Evolutionary conservation across 306 rosid genomes (phyloP).

Genomic region (Vicia sativa): DNA sequence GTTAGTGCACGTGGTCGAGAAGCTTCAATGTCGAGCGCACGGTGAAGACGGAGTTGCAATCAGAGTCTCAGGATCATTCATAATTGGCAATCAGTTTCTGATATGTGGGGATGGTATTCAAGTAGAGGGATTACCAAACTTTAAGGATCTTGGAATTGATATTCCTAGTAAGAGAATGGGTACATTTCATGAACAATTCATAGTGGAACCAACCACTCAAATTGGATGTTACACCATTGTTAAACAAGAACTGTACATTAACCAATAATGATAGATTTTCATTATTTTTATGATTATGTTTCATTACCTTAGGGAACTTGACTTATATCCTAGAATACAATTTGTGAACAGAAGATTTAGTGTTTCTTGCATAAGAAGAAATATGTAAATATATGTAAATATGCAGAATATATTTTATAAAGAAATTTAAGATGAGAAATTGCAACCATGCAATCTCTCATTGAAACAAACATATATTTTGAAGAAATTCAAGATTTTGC

Average conservation of each 20-base stretch:
- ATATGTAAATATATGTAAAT: no score
- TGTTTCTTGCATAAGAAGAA: no score
- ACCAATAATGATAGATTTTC: constrained; percentile 43
- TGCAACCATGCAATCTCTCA: no score
- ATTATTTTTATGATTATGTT: not conserved
- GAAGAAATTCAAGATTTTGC: no score
- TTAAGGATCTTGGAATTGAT: constrained; percentile 85
- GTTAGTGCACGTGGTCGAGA: constrained; percentile 90
- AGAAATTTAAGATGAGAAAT: no score
- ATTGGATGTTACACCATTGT: constrained; percentile 80
- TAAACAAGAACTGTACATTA: constrained; percentile 83
- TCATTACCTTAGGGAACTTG: no score
- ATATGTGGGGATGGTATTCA: constrained; percentile 97
- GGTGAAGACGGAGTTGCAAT: constrained; percentile 84
- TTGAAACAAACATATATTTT: no score
- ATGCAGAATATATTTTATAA: no score
- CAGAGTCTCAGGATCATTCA: constrained; percentile 87
- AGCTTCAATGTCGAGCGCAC: constrained; percentile 79
- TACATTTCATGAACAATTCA: constrained; percentile 82
- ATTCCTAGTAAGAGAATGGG: constrained; percentile 82
- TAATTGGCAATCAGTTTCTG: constrained; percentile 87
- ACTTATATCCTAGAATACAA: no score
- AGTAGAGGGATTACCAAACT: constrained; percentile 84
- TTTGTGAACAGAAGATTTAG: no score
- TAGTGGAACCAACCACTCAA: constrained; percentile 68